phyloP scores from a whole-genome alignment of 148 eudicot genomes.

The Chenopodium berlandieri region DNA sequence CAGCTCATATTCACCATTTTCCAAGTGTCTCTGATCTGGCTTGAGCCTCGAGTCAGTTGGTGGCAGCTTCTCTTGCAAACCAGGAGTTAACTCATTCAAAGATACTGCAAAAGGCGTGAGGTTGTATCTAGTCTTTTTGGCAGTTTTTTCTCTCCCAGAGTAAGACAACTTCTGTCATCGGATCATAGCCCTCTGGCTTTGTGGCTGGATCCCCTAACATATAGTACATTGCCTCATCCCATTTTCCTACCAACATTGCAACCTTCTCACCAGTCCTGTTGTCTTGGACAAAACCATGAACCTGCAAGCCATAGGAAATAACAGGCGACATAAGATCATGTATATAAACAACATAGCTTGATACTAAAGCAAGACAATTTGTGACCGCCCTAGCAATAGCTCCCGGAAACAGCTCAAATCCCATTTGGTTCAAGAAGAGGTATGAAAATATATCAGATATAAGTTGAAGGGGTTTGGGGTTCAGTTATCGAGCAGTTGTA shows the following conservation, averaged over 20 bases:
- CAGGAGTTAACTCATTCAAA: conserved; percentile 82
- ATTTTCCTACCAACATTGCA: conserved; percentile 89
- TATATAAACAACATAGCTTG: not conserved
- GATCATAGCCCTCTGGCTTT: conserved; percentile 96
- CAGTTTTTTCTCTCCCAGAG: conserved; percentile 86
- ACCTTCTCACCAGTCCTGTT: conserved; percentile 92
- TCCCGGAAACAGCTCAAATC: not conserved
- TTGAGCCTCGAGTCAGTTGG: conserved; percentile 96
- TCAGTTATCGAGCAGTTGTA: not conserved
- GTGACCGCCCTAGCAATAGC: not conserved
- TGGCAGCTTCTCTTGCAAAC: conserved; percentile 68
- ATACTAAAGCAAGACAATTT: not conserved
- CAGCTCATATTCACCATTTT: conserved; percentile 89
- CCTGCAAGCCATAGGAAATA: conserved; percentile 39
- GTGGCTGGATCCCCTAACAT: conserved; percentile 84
- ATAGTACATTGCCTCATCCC: conserved; percentile 99
- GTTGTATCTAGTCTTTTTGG: conserved; percentile 78
- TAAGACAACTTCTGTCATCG: conserved; percentile 89
- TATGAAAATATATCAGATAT: not conserved
- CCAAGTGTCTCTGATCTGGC: conserved; percentile 95
- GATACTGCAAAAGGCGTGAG: conserved; percentile 91
- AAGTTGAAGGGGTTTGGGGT: not conserved
- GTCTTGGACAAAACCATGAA: conserved; percentile 95
- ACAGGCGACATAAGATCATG: not conserved
- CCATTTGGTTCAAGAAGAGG: not conserved